phyloP scores from a whole-genome alignment of 441 rosid species.

The Rhodomyrtus psidioides region DNA sequence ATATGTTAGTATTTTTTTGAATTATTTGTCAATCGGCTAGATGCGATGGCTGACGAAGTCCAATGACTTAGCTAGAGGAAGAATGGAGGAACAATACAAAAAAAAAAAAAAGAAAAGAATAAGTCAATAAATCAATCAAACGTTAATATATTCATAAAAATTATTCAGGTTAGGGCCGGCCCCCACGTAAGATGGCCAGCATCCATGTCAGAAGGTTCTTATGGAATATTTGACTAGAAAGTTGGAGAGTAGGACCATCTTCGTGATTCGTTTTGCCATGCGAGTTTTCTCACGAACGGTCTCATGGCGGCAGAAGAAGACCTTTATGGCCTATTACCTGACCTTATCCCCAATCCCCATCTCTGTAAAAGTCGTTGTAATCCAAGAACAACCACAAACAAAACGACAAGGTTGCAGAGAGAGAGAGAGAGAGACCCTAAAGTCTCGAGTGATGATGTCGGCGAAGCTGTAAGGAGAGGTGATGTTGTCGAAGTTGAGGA shows the following conservation, averaged over 20 bases:
- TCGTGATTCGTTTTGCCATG: neutral
- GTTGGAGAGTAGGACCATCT: neutral
- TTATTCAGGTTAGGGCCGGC: too few species aligned
- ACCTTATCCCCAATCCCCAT: neutral
- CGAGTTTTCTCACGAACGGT: neutral
- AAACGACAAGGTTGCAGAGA: neutral
- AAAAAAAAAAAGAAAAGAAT: too few species aligned
- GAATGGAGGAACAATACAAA: too few species aligned
- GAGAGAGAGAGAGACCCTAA: slow-evolving; percentile 21
- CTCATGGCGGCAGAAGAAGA: neutral
- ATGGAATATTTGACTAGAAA: neutral
- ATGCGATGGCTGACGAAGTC: too few species aligned
- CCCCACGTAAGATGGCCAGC: too few species aligned
- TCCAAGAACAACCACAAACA: neutral
- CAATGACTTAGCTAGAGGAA: too few species aligned
- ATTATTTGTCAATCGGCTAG: too few species aligned
- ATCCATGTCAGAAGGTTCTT: neutral
- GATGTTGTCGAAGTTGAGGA: slow-evolving; percentile 40
- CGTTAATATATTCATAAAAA: too few species aligned
- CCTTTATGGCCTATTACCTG: neutral
- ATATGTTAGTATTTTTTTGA: too few species aligned
- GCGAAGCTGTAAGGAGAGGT: slow-evolving; percentile 47
- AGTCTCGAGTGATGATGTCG: slow-evolving; percentile 39
- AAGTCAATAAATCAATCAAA: too few species aligned
- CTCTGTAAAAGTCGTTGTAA: neutral